phyloP scores from a whole-genome alignment of 1,139 yeast species.

The Kodamaea alishanica region DNA sequence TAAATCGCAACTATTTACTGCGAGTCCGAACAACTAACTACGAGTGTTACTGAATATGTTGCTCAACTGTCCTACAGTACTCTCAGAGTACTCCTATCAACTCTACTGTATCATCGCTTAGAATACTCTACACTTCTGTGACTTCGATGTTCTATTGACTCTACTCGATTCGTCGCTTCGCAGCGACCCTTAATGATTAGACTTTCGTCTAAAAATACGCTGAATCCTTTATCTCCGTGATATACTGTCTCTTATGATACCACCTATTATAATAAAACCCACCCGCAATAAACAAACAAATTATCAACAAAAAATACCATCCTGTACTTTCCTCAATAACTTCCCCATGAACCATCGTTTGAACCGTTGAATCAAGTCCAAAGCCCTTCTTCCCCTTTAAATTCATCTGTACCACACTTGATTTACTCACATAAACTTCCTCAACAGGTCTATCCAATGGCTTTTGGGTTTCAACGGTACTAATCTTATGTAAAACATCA shows the following conservation, averaged over 20 bases:
- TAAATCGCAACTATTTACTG: too few relatives aligned
- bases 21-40: too few relatives aligned
- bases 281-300: too few relatives aligned
- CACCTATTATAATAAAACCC: conserved; percentile 16
- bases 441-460: conserved; percentile 10
- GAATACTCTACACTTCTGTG: too few relatives aligned
- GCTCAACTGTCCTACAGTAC: too few relatives aligned
- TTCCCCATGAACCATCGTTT: neutral
- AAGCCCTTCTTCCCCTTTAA: conserved; percentile 7
- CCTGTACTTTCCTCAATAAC: conserved; percentile 1
- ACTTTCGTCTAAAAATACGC: conserved; percentile 22
- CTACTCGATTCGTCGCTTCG: too few relatives aligned
- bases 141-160: too few relatives aligned
- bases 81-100: too few relatives aligned
- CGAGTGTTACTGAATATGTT: too few relatives aligned
- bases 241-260: conserved; percentile 23
- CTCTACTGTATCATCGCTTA: too few relatives aligned
- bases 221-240: conserved; percentile 28
- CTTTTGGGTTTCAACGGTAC: conserved; percentile 9
- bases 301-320: neutral
- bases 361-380: conserved; percentile 2
- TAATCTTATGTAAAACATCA: conserved; percentile 16
- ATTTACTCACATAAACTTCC: conserved; percentile 19
- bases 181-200: too few relatives aligned
- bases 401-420: conserved; percentile 16